Evolutionary conservation across 2,329 filamentous ascomycete species (phyloP).

Genomic region (Anisogramma anomala): DNA sequence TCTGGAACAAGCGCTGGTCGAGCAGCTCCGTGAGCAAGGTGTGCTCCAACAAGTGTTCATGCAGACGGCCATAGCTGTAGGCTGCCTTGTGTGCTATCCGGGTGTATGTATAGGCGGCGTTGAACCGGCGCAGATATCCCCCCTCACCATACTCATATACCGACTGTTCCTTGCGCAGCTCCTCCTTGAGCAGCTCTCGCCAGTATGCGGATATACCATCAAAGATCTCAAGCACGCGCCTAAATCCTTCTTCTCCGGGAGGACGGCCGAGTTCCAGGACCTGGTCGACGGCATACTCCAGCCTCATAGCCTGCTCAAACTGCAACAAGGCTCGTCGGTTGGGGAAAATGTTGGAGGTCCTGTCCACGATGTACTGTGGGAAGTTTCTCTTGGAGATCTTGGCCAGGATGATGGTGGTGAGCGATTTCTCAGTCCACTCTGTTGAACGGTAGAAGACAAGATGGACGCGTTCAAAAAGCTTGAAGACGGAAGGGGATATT

Average conservation of each 20-base stretch:
- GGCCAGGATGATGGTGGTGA: constrained; percentile 88
- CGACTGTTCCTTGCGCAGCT: constrained; percentile 63
- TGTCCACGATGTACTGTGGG: constrained; percentile 78
- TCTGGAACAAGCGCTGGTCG: constrained; percentile 70
- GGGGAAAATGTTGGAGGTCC: constrained; percentile 78
- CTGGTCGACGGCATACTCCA: constrained; percentile 70
- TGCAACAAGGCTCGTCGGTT: constrained; percentile 67
- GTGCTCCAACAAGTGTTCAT: constrained; percentile 69
- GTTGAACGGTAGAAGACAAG: constrained; percentile 92
- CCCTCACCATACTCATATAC: constrained; percentile 76
- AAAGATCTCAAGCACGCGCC: constrained; percentile 59
- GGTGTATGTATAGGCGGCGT: constrained; percentile 85
- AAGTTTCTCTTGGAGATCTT: constrained; percentile 83
- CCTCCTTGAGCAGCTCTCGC: constrained; percentile 59
- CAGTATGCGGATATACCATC: constrained; percentile 71
- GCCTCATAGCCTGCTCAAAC: constrained; percentile 75
- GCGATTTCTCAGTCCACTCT: constrained; percentile 93
- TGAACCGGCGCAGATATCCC: constrained; percentile 79
- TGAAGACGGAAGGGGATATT: constrained; percentile 59
- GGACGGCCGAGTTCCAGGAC: constrained; percentile 71
- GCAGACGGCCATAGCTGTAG: constrained; percentile 67
- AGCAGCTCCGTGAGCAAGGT: constrained; percentile 63
- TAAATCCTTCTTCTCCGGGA: constrained; percentile 51
- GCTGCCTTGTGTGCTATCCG: constrained; percentile 83
- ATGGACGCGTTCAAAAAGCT: constrained; percentile 87